A percentile compares a stretch with the other conserved stretches of the same genome.
Conservation (phyloP, 2,329 filamentous ascomycete species). For the Nemania diffusa region DNA sequence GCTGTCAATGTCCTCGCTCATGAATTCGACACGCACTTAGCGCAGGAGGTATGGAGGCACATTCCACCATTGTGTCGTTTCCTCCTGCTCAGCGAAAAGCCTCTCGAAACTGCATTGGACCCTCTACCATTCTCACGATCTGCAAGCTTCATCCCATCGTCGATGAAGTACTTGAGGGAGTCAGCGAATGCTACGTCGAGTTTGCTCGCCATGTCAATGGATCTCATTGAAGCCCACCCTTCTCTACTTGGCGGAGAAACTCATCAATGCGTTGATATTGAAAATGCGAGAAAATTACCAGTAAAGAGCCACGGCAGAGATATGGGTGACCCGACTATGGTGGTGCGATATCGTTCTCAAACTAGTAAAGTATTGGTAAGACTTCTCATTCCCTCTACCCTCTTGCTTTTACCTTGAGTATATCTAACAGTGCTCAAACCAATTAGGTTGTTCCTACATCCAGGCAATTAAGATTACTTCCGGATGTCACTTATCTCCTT, state of each 20-base stretch:
- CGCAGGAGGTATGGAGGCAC: conserved; percentile 26
- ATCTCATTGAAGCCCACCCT: conserved; percentile 15
- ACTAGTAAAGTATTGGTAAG: conserved; percentile 29
- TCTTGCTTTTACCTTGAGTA: not conserved
- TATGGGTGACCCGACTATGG: not conserved
- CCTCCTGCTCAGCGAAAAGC: conserved; percentile 22
- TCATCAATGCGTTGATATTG: conserved; percentile 10
- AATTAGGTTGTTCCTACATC: conserved; percentile 19
- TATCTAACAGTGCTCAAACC: conserved; percentile 3
- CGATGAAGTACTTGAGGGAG: conserved; percentile 26
- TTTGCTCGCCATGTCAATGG: conserved; percentile 17
- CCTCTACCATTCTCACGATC: conserved; percentile 25
- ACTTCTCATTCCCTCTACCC: not conserved
- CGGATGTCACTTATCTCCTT: conserved; percentile 47
- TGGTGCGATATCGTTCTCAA: conserved; percentile 25
- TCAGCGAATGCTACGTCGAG: conserved; percentile 15
- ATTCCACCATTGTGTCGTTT: conserved; percentile 27
- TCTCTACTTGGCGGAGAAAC: not conserved
- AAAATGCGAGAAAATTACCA: conserved; percentile 4
- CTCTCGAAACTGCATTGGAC: conserved; percentile 9
- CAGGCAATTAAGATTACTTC: conserved; percentile 21
- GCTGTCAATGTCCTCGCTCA: conserved; percentile 26
- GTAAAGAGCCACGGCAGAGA: conserved; percentile 7
- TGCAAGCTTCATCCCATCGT: conserved; percentile 31
- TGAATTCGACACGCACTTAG: conserved; percentile 10